Base-by-base conservation (phyloP, 768 basidiomycete species). In the Nidularia pulvinata region DNA sequence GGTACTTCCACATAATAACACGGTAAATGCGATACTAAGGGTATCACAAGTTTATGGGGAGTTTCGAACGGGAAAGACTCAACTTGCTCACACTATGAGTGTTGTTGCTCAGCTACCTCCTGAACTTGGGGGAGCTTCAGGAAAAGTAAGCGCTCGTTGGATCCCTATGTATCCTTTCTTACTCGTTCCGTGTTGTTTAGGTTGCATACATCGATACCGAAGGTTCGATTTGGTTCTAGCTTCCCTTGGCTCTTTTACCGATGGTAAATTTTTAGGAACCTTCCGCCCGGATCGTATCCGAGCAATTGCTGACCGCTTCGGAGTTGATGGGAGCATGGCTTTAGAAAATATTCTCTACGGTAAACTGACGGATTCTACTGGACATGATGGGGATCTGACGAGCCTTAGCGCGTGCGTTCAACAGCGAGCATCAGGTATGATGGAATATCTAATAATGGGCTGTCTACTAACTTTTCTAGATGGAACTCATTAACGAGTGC, bases 21-120 rank as follows among this genome's bases (percentile, higher is more conserved):
- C 46, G 33, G 32, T 45, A 30, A 10, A 33, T 48, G 45, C 11
- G 10, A 52, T 50, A 51, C 39, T 51, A 44, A 48, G 46, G 6
- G n/a, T n/a, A n/a, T 42, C 22, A 30, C 13, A 54, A 93, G 95
- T 98, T 2, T 98, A 94, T 63, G 95, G 96, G 45, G 95, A 98
- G 69, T 98, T 91, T 69, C 83, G 95, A 33, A 98, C 96, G 0
- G 95, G 95, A 33, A 95, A 96, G 72, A 97, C 95, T 5, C 96
- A 98, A 65, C 77, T 96, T 48, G 93, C 93, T 25, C 96, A 97
- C 69, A 98, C 95, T 10, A 89, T 97, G 81, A 93, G 91, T 61
- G 92, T 98, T 6, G 75, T 95, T 4, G 71, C 93, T 4, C 95
- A 98, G 64, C 81, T 98, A 45, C 95, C 95, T 32, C 76, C 84